Conservation (phyloP, 257 asterid genomes). For the Orobanche coerulescens region DNA sequence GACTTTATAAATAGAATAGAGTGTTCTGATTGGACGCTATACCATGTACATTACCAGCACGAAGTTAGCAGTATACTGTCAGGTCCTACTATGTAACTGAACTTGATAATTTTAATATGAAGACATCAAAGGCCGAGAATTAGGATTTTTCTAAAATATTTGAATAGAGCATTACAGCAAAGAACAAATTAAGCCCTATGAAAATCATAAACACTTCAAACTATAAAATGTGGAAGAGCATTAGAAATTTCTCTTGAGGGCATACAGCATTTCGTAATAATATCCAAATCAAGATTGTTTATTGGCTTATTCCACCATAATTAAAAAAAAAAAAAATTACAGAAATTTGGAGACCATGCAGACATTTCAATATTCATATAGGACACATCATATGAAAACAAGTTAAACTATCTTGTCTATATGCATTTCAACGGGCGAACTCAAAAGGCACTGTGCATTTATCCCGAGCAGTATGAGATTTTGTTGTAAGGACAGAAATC, state of each 20-base stretch:
- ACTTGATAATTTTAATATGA: not conserved
- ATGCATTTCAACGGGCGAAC: constrained; percentile 9
- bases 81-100: not conserved
- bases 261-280: not conserved
- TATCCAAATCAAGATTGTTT: constrained; percentile 10
- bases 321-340: not conserved
- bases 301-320: not conserved
- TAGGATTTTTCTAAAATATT: not conserved
- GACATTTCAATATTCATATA: not conserved
- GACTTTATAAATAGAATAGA: not conserved
- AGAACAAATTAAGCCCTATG: not conserved
- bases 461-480: not conserved
- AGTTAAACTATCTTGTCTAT: not conserved
- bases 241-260: not conserved
- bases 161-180: not conserved
- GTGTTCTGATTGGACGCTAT: not conserved
- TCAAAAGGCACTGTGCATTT: not conserved
- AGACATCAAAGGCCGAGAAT: not conserved
- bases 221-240: not conserved
- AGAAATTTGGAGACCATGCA: not conserved
- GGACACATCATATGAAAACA: constrained; percentile 1
- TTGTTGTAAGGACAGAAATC: not conserved
- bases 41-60: not conserved
- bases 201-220: not conserved
- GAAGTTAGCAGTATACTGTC: constrained; percentile 1